A percentile compares a stretch with the other conserved stretches of the same genome.
These are phyloP conservation scores for Pachysolen tannophilus DNA, from an alignment of 805 yeast species.

Conservation along the genomic window DNA sequence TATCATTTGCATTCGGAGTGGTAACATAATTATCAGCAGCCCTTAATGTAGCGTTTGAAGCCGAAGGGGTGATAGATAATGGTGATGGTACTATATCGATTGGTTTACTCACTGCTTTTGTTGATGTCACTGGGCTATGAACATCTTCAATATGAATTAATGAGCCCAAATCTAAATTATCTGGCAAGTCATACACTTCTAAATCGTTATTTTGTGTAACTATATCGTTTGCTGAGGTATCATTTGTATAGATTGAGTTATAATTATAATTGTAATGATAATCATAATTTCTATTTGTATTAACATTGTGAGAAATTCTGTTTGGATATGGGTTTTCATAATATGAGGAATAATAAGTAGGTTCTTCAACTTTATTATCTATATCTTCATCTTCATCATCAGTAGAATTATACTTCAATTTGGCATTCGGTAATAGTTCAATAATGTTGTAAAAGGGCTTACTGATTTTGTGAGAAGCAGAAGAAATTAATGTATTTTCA, in stretches of 20 bases:
- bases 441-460: slow-evolving; percentile 43
- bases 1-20: neutral
- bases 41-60: no score
- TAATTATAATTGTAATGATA: slow-evolving; percentile 59
- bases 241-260: slow-evolving; percentile 63
- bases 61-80: no score
- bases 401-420: slow-evolving; percentile 65
- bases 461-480: slow-evolving; percentile 1
- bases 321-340: slow-evolving; percentile 33
- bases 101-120: no score
- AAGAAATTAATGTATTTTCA: slow-evolving; percentile 24
- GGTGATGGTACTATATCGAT: no score
- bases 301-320: slow-evolving; percentile 65
- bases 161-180: slow-evolving; percentile 24
- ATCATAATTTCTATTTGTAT: slow-evolving; percentile 67
- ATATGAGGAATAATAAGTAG: slow-evolving; percentile 14
- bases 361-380: slow-evolving; percentile 28
- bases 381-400: slow-evolving; percentile 58
- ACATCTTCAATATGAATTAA: slow-evolving; percentile 20
- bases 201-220: slow-evolving; percentile 13
- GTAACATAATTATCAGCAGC: neutral
- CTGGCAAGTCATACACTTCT: slow-evolving; percentile 29
- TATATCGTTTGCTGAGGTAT: slow-evolving; percentile 17
- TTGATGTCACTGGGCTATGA: neutral
- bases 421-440: slow-evolving; percentile 78